Percentiles rank a stretch among this genome's conserved stretches.
Evolutionary conservation across 257 asterid genomes (phyloP).

Genomic region (Capsicum baccatum): DNA sequence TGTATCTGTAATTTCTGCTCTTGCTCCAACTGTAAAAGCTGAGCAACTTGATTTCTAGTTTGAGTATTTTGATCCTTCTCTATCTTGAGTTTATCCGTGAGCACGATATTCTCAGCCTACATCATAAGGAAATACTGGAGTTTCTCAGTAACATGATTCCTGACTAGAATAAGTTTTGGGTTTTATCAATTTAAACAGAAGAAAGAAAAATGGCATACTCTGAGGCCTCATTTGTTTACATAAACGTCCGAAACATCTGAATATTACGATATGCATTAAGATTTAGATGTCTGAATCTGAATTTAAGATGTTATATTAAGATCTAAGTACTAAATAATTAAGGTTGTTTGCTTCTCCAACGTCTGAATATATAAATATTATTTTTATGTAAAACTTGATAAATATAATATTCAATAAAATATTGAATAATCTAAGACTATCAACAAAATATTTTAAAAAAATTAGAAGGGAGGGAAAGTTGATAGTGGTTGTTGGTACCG

Average conservation of each 20-base stretch:
- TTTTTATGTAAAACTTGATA: not conserved
- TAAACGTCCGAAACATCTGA: not conserved
- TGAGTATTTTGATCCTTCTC: slow-evolving; percentile 93
- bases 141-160: slow-evolving; percentile 28
- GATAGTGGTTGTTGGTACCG: too few species aligned
- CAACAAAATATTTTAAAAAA: too few species aligned
- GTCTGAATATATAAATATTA: not conserved
- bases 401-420: too few species aligned
- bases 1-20: slow-evolving; percentile 77
- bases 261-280: not conserved
- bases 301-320: not conserved
- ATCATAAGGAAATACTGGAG: slow-evolving; percentile 36
- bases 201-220: slow-evolving; percentile 22
- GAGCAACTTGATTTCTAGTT: slow-evolving; percentile 77
- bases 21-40: slow-evolving; percentile 76
- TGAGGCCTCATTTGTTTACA: not conserved
- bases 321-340: not conserved
- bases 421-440: too few species aligned
- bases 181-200: slow-evolving; percentile 23
- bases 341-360: not conserved
- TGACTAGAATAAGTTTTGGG: slow-evolving; percentile 9
- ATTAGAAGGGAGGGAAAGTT: too few species aligned
- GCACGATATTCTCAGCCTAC: slow-evolving; percentile 85
- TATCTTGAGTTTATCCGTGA: slow-evolving; percentile 68
- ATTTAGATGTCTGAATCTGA: not conserved